These are phyloP conservation scores for Pythium rishiriense DNA, from an alignment of 352 stramenopile species.

Conservation along the genomic window DNA sequence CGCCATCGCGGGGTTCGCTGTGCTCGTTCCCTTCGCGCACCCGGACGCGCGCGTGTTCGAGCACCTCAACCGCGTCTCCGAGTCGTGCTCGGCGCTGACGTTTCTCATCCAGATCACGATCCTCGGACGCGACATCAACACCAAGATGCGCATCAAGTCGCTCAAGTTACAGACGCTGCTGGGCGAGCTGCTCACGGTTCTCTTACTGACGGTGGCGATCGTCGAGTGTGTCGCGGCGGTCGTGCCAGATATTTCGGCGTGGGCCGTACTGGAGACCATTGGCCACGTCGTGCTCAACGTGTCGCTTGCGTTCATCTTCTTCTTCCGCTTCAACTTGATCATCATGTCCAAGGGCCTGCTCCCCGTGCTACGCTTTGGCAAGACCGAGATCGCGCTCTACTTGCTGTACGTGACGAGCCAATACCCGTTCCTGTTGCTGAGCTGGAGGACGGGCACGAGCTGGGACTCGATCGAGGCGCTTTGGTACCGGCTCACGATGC, in stretches of 20 bases:
- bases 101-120: constrained; percentile 36
- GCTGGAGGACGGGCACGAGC: background rate
- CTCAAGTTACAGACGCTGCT: constrained; percentile 27
- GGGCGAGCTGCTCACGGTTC: constrained; percentile 20
- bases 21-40: constrained; percentile 13
- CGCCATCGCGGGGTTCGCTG: constrained; percentile 15
- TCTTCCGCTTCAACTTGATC: constrained; percentile 42
- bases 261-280: constrained; percentile 7
- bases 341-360: constrained; percentile 29
- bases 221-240: constrained; percentile 6
- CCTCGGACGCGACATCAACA: constrained; percentile 31
- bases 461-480: constrained; percentile 4
- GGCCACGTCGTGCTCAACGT: constrained; percentile 27
- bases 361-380: constrained; percentile 26
- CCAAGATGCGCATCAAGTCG: constrained; percentile 30
- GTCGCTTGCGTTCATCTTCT: constrained; percentile 33
- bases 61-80: constrained; percentile 26
- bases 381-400: constrained; percentile 17
- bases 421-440: constrained; percentile 4
- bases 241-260: background rate
- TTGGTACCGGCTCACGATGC: constrained; percentile 1
- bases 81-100: constrained; percentile 19
- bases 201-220: constrained; percentile 1
- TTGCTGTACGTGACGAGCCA: background rate
- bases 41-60: constrained; percentile 14